Evolutionary conservation across 2,329 filamentous ascomycete genomes (phyloP), one percentile per base, ranked within the genome.

Genomic region (Pseudogymnoascus sp.): DNA sequence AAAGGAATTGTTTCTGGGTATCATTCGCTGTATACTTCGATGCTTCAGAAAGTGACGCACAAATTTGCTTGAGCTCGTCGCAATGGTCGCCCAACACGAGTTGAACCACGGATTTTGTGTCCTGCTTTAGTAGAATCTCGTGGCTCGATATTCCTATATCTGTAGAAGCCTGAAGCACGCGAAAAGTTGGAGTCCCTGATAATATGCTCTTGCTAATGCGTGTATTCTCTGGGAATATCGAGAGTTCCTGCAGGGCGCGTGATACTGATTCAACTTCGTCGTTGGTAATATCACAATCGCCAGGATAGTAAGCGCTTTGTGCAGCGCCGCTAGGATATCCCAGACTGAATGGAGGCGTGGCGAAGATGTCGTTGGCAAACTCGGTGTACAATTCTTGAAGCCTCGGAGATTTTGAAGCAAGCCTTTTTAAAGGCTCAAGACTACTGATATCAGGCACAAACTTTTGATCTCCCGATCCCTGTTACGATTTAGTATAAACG

Each of bases 381-480:
- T 74, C 71, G 21, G 75, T 70, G 66, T 76, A 78, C 6, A 79
- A 71, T 17, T 69, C 69, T 63, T 74, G 74, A 1, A 78, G 74
- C 60, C 75, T 75, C 0, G 71, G 62, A 1, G 74, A 76, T 21
- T 68, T 70, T 4, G 71, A 73, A 36, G 77, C 75, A 11, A 84
- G 70, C 58, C 75, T 73, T 60, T 76, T 69, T 10, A 84, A 68
- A 5, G 73, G 70, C 6, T 74, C 73, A 1, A 70, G 67, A 6
- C 15, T 58, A 7, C 74, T 71, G 59, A 83, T 71, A 61, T 75
- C 73, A 2, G 82, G 82, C 54, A 84, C 75, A 68, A 86, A 84
- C 65, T 86, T 86, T 59, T 80, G 79, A 67, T 85, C 82, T 15
- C 83, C 83, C 61, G 81, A 83, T 9, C 81, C 73, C 72, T 73